Evolutionary conservation across 192 early-diverging fungal species (phyloP).

Genomic region (Geranomyces variabilis): DNA sequence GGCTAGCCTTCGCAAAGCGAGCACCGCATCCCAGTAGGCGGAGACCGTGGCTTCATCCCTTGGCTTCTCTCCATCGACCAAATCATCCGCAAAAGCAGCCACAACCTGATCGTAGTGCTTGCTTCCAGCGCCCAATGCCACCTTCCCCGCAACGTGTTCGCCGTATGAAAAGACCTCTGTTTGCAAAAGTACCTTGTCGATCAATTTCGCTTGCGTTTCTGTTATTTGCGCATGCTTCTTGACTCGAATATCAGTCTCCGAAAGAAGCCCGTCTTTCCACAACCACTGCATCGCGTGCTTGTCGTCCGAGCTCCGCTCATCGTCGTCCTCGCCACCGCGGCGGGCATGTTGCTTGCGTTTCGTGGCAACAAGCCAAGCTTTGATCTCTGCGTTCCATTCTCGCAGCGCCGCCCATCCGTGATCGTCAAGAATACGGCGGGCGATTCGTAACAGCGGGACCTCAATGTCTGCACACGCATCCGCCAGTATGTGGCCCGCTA

Average conservation of each 20-base stretch:
- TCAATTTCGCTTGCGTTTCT: background rate
- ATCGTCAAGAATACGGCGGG: background rate
- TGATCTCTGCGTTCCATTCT: background rate
- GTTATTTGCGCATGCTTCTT: background rate
- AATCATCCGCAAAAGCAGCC: background rate
- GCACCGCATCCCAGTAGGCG: conserved; percentile 1
- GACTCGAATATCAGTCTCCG: background rate
- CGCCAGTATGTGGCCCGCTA: background rate
- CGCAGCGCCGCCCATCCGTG: background rate
- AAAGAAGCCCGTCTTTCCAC: background rate
- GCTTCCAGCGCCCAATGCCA: background rate
- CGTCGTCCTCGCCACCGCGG: background rate
- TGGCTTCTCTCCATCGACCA: background rate
- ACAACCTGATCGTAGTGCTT: background rate
- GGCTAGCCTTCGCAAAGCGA: background rate
- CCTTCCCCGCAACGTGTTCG: background rate
- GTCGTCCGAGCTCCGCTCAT: too few relatives aligned
- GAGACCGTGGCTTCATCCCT: background rate
- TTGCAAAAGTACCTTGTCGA: background rate
- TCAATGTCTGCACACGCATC: background rate
- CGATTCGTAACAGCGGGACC: background rate
- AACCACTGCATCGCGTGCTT: background rate
- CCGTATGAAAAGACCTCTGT: background rate
- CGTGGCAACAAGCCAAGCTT: background rate
- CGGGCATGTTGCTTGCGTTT: background rate